Evolutionary conservation across 2,329 filamentous ascomycete species (phyloP).

Genomic region (Claviceps maximensis): DNA sequence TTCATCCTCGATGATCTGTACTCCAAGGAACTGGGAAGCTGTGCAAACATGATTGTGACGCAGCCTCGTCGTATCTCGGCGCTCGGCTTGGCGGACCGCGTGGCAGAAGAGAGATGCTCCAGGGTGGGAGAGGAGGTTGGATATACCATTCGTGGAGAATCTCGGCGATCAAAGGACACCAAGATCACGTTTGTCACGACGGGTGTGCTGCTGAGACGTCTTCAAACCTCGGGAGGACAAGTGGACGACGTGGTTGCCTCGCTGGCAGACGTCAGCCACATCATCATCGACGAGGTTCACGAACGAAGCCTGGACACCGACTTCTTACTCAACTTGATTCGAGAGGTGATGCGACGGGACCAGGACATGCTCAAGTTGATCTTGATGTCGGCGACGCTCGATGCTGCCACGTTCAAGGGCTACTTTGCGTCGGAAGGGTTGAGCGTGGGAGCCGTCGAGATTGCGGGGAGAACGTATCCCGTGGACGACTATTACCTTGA

Average conservation of each 20-base stretch:
- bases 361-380: conserved; percentile 78
- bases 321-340: conserved; percentile 76
- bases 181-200: conserved; percentile 95
- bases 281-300: conserved; percentile 94
- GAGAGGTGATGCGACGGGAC: conserved; percentile 62
- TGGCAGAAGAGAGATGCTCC: conserved; percentile 80
- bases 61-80: conserved; percentile 92
- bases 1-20: conserved; percentile 92
- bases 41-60: conserved; percentile 86
- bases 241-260: conserved; percentile 70
- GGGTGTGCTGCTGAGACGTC: conserved; percentile 73
- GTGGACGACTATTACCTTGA: conserved; percentile 85
- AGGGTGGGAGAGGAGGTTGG: conserved; percentile 78
- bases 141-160: conserved; percentile 85
- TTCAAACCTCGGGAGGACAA: conserved; percentile 79
- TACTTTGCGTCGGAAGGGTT: conserved; percentile 64
- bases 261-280: conserved; percentile 80
- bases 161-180: conserved; percentile 57
- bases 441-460: conserved; percentile 69
- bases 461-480: conserved; percentile 77
- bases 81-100: conserved; percentile 82
- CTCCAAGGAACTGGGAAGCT: conserved; percentile 55
- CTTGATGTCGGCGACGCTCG: conserved; percentile 91
- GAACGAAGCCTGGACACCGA: conserved; percentile 91
- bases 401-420: conserved; percentile 69